Evolutionary conservation across 139 green algal genomes (phyloP), one percentile per base, ranked within the genome.

Genomic region (Chlorella vulgaris): DNA sequence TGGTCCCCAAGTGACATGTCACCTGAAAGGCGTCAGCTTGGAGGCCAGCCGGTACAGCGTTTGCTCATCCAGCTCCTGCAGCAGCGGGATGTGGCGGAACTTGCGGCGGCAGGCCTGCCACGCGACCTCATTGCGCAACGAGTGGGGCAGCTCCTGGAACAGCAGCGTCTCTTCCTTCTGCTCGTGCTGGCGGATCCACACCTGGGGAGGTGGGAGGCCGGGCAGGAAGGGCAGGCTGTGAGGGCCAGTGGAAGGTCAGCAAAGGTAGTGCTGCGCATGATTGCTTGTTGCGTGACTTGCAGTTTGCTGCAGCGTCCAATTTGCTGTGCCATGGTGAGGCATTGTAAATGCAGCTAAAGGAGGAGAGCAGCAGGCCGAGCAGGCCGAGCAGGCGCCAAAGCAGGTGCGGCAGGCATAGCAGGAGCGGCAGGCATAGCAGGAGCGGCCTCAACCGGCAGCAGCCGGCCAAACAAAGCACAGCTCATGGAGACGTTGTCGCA

Each of bases 101-200:
- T 55, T 68, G 51, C 4, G 33, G 21, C 2, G 19, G 69, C 39
- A 67, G 50, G 78, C 63, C 19, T 76, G 36, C 83, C 83, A 87
- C 3, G 83, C 83, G 31, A 87, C 79, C 68, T 85, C 39, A 53
- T 83, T 79, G 15, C 73, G 43, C 15, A 87, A 39, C 6, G 61
- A 38, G 39, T 73, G 58, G 2, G 83, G 83, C 78, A 87, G 63
- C 83, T 87, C 83, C 18, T 58, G 55, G 55, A 87, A 87, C 33
- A 87, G 51, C 33, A 73, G 35, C 33, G 61, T 67, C 50, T 87
- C 79, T 60, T 85, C 77, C 53, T 76, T 66, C 0, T 68, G 53
- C 50, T 83, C 83, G 4, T 40, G 65, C 78, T 88, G 84, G 55
- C 80, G 53, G 55, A 88, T n/a, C 84, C 84, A 88, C 74, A 88